These are phyloP conservation scores for Zymoseptoria tritici DNA, from an alignment of 2,329 filamentous ascomycete species.

Conservation along the genomic window DNA sequence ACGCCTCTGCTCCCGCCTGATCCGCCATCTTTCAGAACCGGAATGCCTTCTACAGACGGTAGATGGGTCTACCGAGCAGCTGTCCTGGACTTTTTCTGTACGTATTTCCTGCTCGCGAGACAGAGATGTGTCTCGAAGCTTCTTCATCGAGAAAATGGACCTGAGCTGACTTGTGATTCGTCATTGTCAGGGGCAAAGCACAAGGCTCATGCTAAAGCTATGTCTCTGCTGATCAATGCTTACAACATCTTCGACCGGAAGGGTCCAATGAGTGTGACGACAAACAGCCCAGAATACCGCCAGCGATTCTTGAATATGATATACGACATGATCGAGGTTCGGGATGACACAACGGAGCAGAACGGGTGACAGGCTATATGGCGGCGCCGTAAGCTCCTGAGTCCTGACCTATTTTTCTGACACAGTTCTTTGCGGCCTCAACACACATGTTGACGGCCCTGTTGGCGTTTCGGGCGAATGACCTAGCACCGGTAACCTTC, in stretches of 20 bases:
- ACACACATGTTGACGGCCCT: neutral
- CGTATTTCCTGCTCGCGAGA: too few relatives aligned
- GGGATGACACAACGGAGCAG: neutral
- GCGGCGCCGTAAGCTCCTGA: neutral
- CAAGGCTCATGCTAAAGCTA: constrained; percentile 55
- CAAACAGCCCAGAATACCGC: constrained; percentile 60
- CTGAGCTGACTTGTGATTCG: too few relatives aligned
- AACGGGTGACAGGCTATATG: neutral
- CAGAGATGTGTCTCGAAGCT: too few relatives aligned
- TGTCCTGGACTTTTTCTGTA: constrained; percentile 61
- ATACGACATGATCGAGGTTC: constrained; percentile 36
- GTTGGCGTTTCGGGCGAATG: neutral
- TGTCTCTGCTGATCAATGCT: constrained; percentile 54
- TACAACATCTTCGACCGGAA: constrained; percentile 54
- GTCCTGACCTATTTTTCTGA: neutral
- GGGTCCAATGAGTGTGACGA: constrained; percentile 69
- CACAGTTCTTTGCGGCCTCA: neutral
- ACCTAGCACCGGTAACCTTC: neutral
- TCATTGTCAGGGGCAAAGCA: constrained; percentile 56
- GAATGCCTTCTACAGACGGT: constrained; percentile 53
- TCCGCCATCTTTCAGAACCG: constrained; percentile 50
- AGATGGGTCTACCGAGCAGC: constrained; percentile 61
- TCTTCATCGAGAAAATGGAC: too few relatives aligned
- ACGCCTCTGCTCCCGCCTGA: constrained; percentile 27
- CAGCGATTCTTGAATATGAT: constrained; percentile 50